A percentile compares a stretch with the other conserved stretches of the same genome.
Evolutionary conservation across 176 grass and related monocot species (phyloP).

Genomic region (bread wheat (Triticum aestivum)): IWGSC_CS_RefSeq_v2.1 NC_057806.1:22938077-22938576

Average conservation of each 20-base stretch:
- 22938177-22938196: background rate
- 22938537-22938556: constrained; percentile 36
- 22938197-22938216: background rate
- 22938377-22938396: background rate
- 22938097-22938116: background rate
- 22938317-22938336: background rate
- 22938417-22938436: background rate
- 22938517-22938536: constrained; percentile 67
- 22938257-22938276: background rate
- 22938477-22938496: background rate
- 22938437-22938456: background rate
- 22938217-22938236: background rate
- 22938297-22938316: background rate
- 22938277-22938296: background rate
- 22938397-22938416: background rate
- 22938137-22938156: background rate
- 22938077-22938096: background rate
- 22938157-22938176: background rate
- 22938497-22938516: constrained; percentile 27
- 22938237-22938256: background rate
- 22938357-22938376: background rate
- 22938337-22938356: constrained; percentile 23
- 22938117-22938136: background rate
- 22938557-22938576: background rate
- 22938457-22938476: background rate